Evolutionary conservation across 192 early-diverging fungal species (phyloP), one percentile per base, ranked within the genome.

Genomic region (Geranomyces michiganensis): DNA sequence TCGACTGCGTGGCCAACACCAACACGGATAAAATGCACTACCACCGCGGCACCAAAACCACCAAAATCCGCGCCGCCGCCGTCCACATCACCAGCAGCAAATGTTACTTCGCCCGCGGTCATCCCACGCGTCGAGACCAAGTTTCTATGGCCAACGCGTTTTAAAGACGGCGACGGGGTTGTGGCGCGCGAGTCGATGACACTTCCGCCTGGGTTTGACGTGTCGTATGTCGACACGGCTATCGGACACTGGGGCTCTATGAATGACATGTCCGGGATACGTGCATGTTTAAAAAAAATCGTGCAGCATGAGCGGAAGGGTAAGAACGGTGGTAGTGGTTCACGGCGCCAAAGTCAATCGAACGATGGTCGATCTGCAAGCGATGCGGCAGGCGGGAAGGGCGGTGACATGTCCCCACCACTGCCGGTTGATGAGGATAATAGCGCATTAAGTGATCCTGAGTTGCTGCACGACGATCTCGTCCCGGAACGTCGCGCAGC

Each of bases 81-180:
- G 15, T 1, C 24, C 6, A 9, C 12, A 19, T 22, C 27, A 62
- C 30, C 19, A 19, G 8, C 43, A 26, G 31, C 29, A 12, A 31
- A 24, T 32, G 49, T 15, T 32, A 45, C 26, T 48, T 29, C 27
- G 47, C 43, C 14, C 19, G n/a, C 12, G 10, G 26, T 21, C 5
- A 10, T 41, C 36, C n/a, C 58, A 31, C 26, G 26, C 24, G 36
- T 31, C 14, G 76, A 77, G 30, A 46, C 68, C 32, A 24, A 64
- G 14, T 41, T 69, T n/a, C 56, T 36, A 21, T 63, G 56, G 45
- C 76, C 76, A 9, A 32, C 48, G 19, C 51, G 29, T 19, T 77
- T 77, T 45, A 41, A 41, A 12, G 56, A 55, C 5, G 76, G 76
- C 9, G 76, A 77, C 41, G 76, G 76, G 0, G 32, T 77, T 45